Percentiles rank a stretch among this genome's conserved stretches.
Conservation (phyloP, 495 filamentous ascomycete species). For the Penicillium macrosclerotiorum region DNA sequence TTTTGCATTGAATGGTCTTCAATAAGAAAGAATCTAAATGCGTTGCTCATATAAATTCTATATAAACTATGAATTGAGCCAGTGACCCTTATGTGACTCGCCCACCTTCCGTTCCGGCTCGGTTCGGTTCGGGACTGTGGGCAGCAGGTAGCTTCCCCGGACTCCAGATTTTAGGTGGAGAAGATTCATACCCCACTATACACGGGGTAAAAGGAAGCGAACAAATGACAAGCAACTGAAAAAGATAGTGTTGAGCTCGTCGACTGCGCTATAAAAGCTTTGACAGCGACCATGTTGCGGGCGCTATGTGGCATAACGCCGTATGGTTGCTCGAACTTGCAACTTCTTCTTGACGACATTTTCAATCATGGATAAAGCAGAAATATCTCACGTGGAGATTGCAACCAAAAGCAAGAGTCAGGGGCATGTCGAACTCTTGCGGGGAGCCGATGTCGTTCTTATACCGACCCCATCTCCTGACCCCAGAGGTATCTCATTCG, state of each 20-base stretch:
- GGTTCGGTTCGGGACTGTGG: conserved; percentile 3
- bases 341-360: too few relatives aligned
- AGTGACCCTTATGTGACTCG: not conserved
- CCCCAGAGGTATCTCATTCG: conserved; percentile 18
- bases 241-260: too few relatives aligned
- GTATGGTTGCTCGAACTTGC: too few relatives aligned
- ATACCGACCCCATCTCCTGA: conserved; percentile 25
- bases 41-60: too few relatives aligned
- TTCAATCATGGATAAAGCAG: conserved; percentile 11
- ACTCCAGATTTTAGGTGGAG: not conserved
- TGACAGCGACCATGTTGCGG: not conserved
- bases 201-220: not conserved
- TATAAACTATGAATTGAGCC: too few relatives aligned
- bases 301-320: too few relatives aligned
- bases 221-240: not conserved
- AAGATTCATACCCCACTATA: not conserved
- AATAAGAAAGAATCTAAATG: not conserved
- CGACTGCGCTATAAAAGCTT: not conserved
- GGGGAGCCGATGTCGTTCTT: conserved; percentile 15
- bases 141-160: not conserved
- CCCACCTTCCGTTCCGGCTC: conserved; percentile 1
- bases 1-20: not conserved
- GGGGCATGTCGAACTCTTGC: conserved; percentile 17
- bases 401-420: not conserved
- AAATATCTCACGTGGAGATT: conserved; percentile 13